Evolutionary conservation across 441 rosid species (phyloP).

Genomic region (Gossypium trilobum): DNA sequence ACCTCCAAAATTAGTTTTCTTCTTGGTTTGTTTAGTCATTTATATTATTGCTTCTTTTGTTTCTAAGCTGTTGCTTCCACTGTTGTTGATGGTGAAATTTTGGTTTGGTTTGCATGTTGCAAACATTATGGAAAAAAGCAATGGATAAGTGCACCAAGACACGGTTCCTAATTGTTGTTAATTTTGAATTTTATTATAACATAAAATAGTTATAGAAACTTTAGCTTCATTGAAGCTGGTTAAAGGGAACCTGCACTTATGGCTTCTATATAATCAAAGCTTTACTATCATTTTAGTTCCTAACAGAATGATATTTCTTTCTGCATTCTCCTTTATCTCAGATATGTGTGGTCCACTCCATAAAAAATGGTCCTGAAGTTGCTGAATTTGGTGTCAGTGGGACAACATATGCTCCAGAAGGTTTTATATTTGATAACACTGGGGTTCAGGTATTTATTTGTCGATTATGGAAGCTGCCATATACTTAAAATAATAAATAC

Average conservation of each 20-base stretch:
- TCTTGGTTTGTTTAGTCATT: background rate
- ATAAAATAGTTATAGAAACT: background rate
- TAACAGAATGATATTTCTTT: background rate
- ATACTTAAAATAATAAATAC: background rate
- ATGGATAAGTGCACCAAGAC: background rate
- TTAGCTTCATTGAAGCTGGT: background rate
- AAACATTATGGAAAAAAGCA: background rate
- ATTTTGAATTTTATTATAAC: background rate
- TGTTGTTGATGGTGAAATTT: slow-evolving; percentile 6
- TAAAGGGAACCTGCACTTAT: background rate
- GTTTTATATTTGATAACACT: slow-evolving; percentile 56
- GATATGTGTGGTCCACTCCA: slow-evolving; percentile 80
- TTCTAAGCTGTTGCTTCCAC: background rate
- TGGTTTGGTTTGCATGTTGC: slow-evolving; percentile 5
- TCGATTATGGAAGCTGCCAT: slow-evolving; percentile 7
- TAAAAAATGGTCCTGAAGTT: slow-evolving; percentile 50
- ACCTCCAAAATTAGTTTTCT: background rate
- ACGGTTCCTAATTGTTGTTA: background rate
- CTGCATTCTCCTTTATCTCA: slow-evolving; percentile 27
- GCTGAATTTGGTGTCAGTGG: slow-evolving; percentile 79
- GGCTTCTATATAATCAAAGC: background rate
- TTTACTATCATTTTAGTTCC: background rate
- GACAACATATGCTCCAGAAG: slow-evolving; percentile 97
- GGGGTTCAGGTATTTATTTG: slow-evolving; percentile 53
- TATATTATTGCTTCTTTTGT: background rate